Evolutionary conservation across 257 asterid genomes (phyloP).

Genomic region (Solanum corneliomulleri): DNA sequence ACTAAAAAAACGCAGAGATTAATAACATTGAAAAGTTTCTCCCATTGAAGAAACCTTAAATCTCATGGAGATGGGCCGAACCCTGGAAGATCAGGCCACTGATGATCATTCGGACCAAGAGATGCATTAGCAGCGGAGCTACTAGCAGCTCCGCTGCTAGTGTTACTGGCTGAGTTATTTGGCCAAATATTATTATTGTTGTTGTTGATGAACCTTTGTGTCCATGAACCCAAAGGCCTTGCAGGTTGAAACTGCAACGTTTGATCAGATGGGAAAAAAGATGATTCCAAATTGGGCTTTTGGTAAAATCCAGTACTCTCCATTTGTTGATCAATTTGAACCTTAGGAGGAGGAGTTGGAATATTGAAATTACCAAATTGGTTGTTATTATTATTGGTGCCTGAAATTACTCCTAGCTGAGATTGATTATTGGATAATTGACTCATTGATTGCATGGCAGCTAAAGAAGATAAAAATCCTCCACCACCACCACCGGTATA

Average conservation of each 20-base stretch:
- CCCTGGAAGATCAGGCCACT: conserved; percentile 27
- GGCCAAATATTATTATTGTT: conserved; percentile 7
- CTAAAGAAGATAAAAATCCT: conserved; percentile 5
- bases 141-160: background rate
- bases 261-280: conserved; percentile 7
- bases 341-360: background rate
- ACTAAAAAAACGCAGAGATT: background rate
- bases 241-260: conserved; percentile 1
- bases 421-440: conserved; percentile 1
- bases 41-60: background rate
- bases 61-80: conserved; percentile 21
- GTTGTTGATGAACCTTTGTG: conserved; percentile 15
- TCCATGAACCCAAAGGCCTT: conserved; percentile 36
- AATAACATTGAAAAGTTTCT: background rate
- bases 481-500: conserved; percentile 3
- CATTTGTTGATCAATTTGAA: background rate
- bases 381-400: background rate
- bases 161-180: background rate
- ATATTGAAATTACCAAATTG: conserved; percentile 1
- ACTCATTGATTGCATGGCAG: conserved; percentile 5
- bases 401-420: background rate
- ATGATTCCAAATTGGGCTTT: background rate
- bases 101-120: conserved; percentile 12
- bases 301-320: background rate
- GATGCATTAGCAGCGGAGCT: conserved; percentile 17